Conservation (phyloP, 2,329 filamentous ascomycete species). For the Pseudocercospora fijiensis region DNA sequence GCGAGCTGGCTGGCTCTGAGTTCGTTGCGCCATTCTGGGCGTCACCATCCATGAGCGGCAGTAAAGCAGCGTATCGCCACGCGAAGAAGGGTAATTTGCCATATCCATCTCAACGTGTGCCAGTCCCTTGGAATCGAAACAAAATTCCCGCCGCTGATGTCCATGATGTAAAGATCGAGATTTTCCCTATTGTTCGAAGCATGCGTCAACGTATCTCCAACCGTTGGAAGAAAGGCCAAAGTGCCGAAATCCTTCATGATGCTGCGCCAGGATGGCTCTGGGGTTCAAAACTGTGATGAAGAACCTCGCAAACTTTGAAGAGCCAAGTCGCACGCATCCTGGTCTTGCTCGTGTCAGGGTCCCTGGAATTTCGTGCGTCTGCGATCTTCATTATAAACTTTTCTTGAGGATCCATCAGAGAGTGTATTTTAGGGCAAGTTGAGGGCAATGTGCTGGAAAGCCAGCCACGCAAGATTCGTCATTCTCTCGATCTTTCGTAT, state of each 20-base stretch:
- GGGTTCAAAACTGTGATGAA: not conserved
- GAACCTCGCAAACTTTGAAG: not conserved
- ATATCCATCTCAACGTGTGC: not conserved
- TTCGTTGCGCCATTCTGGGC: not conserved
- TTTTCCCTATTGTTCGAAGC: too few relatives aligned
- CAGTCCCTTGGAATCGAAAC: not conserved
- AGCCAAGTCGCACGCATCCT: not conserved
- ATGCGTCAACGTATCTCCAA: not conserved
- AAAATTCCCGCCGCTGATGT: not conserved
- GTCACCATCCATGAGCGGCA: not conserved
- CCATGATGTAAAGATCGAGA: too few relatives aligned
- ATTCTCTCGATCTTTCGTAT: not conserved
- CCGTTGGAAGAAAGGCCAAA: not conserved
- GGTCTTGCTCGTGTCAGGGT: not conserved
- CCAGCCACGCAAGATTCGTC: not conserved
- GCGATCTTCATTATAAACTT: not conserved
- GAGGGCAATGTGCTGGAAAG: not conserved
- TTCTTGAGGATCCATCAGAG: not conserved
- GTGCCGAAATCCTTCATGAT: not conserved
- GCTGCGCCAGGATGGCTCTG: not conserved
- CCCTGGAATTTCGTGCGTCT: not conserved
- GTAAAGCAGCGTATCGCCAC: not conserved
- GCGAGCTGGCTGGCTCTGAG: not conserved
- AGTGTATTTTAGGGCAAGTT: not conserved
- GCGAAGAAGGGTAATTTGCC: not conserved